A percentile compares a stretch with the other conserved stretches of the same genome.
Evolutionary conservation across 2,329 filamentous ascomycete species (phyloP).

Genomic region (Hymenoscyphus fraxineus): DNA sequence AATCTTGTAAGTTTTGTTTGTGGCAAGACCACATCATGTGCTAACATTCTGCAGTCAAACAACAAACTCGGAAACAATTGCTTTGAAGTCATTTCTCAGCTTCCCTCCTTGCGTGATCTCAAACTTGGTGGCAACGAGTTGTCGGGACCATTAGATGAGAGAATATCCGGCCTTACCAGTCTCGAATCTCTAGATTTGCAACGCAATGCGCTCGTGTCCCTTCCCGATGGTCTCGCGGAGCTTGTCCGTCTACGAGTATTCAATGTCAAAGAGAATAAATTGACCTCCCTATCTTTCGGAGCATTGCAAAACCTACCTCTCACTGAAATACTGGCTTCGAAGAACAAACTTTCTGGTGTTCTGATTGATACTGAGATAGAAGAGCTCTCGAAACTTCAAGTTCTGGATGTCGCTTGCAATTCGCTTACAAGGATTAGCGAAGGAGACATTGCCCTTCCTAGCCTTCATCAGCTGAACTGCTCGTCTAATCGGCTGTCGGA

Average conservation of each 20-base stretch:
- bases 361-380: slow-evolving; percentile 63
- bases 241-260: slow-evolving; percentile 69
- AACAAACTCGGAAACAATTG: slow-evolving; percentile 73
- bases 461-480: slow-evolving; percentile 69
- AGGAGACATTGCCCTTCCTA: slow-evolving; percentile 50
- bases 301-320: slow-evolving; percentile 64
- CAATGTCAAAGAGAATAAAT: slow-evolving; percentile 75
- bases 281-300: slow-evolving; percentile 68
- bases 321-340: slow-evolving; percentile 68
- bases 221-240: slow-evolving; percentile 65
- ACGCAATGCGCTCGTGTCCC: slow-evolving; percentile 68
- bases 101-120: slow-evolving; percentile 70
- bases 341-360: slow-evolving; percentile 72
- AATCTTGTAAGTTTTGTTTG: slow-evolving; percentile 62
- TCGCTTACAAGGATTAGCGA: slow-evolving; percentile 47
- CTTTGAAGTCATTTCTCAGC: slow-evolving; percentile 70
- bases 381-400: slow-evolving; percentile 62
- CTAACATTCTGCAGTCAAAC: slow-evolving; percentile 55
- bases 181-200: slow-evolving; percentile 81
- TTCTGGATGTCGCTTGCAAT: slow-evolving; percentile 75
- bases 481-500: slow-evolving; percentile 73
- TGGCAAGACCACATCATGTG: not conserved
- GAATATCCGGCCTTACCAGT: slow-evolving; percentile 60
- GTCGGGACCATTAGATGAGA: slow-evolving; percentile 61
- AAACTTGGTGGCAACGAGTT: slow-evolving; percentile 77